Percentiles rank a stretch among this genome's conserved stretches.
Conservation (phyloP, 768 basidiomycete species). For the Rickenella mellea region DNA sequence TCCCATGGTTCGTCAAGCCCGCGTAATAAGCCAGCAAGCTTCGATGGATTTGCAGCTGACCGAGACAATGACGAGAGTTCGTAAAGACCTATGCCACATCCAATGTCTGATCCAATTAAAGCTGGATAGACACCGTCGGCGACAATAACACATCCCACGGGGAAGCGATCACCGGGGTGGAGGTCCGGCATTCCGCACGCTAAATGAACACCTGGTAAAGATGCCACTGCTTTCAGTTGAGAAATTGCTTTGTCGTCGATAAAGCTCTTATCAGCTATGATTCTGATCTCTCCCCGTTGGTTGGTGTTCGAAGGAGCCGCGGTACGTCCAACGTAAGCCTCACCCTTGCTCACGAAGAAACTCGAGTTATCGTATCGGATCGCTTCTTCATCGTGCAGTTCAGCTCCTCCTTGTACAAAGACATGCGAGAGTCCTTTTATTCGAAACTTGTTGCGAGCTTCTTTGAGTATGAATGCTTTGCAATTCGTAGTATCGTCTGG, state of each 20-base stretch:
- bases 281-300: constrained; percentile 15
- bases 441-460: constrained; percentile 30
- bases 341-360: constrained; percentile 27
- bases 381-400: constrained; percentile 14
- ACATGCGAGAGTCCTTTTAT: constrained; percentile 20
- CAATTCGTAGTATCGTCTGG: constrained; percentile 7
- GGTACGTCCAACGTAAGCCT: constrained; percentile 24
- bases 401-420: constrained; percentile 21
- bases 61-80: constrained; percentile 18
- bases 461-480: constrained; percentile 20
- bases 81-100: constrained; percentile 29
- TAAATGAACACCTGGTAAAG: constrained; percentile 19
- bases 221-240: constrained; percentile 20
- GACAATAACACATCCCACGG: constrained; percentile 23
- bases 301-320: constrained; percentile 2
- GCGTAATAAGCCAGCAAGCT: constrained; percentile 20
- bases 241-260: constrained; percentile 23
- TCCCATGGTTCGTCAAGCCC: constrained; percentile 30
- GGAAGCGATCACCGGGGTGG: constrained; percentile 24
- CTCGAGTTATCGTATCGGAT: constrained; percentile 15
- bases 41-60: constrained; percentile 17
- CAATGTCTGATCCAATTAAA: constrained; percentile 29
- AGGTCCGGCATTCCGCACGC: constrained; percentile 31
- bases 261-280: constrained; percentile 22
- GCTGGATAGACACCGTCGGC: constrained; percentile 29